phyloP scores from a whole-genome alignment of 345 rosid species.

The Citrus glauca region DNA sequence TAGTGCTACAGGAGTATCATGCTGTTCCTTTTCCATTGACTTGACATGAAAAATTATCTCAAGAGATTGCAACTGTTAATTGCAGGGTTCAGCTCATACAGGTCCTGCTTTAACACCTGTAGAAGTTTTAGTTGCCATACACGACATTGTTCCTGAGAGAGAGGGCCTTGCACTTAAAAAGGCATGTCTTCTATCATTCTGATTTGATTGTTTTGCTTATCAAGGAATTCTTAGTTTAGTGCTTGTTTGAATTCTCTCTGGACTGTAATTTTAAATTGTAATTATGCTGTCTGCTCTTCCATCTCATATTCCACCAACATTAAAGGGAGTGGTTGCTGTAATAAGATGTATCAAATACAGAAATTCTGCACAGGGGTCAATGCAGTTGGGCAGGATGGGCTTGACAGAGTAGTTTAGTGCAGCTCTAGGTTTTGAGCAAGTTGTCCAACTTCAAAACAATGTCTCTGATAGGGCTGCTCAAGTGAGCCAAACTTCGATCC shows the following conservation, averaged over 20 bases:
- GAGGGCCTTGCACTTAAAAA: slow-evolving; percentile 81
- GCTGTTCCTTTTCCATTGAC: neutral
- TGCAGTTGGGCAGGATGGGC: neutral
- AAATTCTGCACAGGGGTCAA: neutral
- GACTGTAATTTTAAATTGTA: neutral
- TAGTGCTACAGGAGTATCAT: neutral
- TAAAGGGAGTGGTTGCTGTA: neutral
- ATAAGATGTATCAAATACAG: neutral
- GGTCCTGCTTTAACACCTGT: slow-evolving; percentile 99
- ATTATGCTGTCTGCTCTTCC: neutral
- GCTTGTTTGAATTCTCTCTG: neutral
- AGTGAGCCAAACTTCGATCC: neutral
- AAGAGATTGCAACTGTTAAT: slow-evolving; percentile 16
- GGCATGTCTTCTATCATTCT: slow-evolving; percentile 37
- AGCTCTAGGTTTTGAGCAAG: neutral
- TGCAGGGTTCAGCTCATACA: slow-evolving; percentile 97
- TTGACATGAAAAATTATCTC: neutral
- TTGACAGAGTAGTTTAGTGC: neutral
- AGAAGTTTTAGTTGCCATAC: slow-evolving; percentile 95
- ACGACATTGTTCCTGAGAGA: slow-evolving; percentile 80
- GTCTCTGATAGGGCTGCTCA: neutral
- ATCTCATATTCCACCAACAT: neutral
- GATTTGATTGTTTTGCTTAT: slow-evolving; percentile 12
- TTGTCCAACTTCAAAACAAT: neutral
- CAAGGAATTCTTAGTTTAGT: slow-evolving; percentile 4